phyloP scores from a whole-genome alignment of 2,329 filamentous ascomycete species.

The Arachnopeziza araneosa region DNA sequence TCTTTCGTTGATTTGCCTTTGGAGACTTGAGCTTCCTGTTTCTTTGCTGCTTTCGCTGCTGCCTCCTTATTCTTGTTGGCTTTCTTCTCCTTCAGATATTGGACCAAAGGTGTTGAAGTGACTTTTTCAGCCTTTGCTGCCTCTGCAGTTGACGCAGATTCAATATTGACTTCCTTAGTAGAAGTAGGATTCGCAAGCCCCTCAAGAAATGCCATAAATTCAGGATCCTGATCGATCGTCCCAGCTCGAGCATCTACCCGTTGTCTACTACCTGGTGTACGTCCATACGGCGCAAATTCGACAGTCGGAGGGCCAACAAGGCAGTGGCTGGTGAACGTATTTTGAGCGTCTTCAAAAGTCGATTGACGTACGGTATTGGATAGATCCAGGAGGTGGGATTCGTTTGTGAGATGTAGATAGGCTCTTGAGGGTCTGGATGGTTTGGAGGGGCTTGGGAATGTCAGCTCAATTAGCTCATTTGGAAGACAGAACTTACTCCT shows the following conservation, averaged over 20 bases:
- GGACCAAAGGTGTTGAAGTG: constrained; percentile 81
- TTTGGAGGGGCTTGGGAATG: constrained; percentile 65
- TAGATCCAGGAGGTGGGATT: constrained; percentile 60
- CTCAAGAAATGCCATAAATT: constrained; percentile 91
- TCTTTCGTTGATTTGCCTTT: constrained; percentile 52
- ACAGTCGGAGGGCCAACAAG: constrained; percentile 74
- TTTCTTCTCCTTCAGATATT: constrained; percentile 88
- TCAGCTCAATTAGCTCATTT: constrained; percentile 4
- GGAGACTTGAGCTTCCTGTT: constrained; percentile 41
- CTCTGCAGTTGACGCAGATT: constrained; percentile 26
- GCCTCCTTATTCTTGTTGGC: constrained; percentile 62
- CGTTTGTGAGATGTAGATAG: constrained; percentile 75
- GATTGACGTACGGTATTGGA: constrained; percentile 63
- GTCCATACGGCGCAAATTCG: constrained; percentile 79
- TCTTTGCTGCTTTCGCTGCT: constrained; percentile 48
- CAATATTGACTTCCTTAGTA: constrained; percentile 43
- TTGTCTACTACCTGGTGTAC: constrained; percentile 68
- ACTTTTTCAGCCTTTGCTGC: constrained; percentile 46
- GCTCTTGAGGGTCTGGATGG: constrained; percentile 74
- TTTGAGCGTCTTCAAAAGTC: constrained; percentile 76
- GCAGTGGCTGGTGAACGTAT: constrained; percentile 63
- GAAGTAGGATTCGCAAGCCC: constrained; percentile 67
- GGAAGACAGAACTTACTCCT: constrained; percentile 56
- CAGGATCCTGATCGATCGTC: constrained; percentile 92
- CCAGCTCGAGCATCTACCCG: constrained; percentile 81